These are phyloP conservation scores for Chamaenerion angustifolium DNA, from an alignment of 345 rosid genomes.

Conservation along the genomic window DNA sequence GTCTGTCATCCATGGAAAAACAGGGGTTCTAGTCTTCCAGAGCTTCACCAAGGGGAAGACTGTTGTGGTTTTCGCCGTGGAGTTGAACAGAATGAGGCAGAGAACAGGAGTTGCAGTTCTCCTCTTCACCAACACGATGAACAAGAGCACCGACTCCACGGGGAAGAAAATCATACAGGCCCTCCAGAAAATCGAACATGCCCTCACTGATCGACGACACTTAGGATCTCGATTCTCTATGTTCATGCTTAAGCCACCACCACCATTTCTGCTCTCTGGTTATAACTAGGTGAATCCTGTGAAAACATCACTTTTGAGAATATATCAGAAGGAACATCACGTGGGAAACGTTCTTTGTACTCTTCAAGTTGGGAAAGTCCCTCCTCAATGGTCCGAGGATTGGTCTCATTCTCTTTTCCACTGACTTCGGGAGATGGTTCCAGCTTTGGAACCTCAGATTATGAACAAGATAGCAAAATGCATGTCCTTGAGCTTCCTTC, in stretches of 20 bases:
- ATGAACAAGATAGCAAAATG: conserved; percentile 39
- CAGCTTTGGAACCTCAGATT: conserved; percentile 24
- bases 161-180: no score
- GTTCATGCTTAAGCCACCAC: conserved; percentile 44
- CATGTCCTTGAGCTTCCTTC: no score
- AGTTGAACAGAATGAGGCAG: no score
- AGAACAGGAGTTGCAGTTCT: no score
- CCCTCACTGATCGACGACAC: no score
- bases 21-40: no score
- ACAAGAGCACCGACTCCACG: no score
- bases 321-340: conserved; percentile 65
- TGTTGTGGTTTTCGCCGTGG: no score
- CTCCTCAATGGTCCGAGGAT: conserved; percentile 21
- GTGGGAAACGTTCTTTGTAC: conserved; percentile 51
- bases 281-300: conserved; percentile 30
- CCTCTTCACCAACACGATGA: no score
- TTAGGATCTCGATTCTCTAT: conserved; percentile 64
- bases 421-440: conserved; percentile 25
- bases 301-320: conserved; percentile 44
- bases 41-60: no score
- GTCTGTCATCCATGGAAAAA: no score
- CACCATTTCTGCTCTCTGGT: conserved; percentile 37
- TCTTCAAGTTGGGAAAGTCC: conserved; percentile 26
- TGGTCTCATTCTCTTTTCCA: conserved; percentile 22
- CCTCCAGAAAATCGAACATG: no score